phyloP scores from a whole-genome alignment of 2,329 filamentous ascomycete genomes.

The Dothidotthia symphoricarpi region DNA sequence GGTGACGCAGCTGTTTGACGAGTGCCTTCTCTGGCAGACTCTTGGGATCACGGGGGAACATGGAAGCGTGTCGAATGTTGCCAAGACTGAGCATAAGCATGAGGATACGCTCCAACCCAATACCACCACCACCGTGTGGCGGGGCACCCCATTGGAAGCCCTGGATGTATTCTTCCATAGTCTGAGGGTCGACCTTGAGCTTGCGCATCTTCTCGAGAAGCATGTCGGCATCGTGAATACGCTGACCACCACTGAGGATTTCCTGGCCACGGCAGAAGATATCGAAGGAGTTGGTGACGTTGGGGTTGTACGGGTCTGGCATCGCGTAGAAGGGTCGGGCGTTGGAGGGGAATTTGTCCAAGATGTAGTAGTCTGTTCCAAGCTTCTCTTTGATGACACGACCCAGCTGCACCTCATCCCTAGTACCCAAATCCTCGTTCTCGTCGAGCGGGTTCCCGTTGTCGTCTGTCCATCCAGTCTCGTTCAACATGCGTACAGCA shows the following conservation, averaged over 20 bases:
- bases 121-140: conserved; percentile 84
- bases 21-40: conserved; percentile 71
- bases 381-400: conserved; percentile 83
- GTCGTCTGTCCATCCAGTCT: conserved; percentile 73
- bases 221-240: conserved; percentile 77
- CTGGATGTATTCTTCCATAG: conserved; percentile 86
- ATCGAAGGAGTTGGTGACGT: conserved; percentile 87
- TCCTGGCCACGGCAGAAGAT: conserved; percentile 93
- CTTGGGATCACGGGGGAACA: conserved; percentile 87
- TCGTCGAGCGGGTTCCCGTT: conserved; percentile 68
- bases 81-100: conserved; percentile 83
- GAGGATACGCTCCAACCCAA: conserved; percentile 83
- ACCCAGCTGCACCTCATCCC: conserved; percentile 83
- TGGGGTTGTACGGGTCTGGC: conserved; percentile 69
- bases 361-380: conserved; percentile 85
- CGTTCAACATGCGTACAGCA: conserved; percentile 75
- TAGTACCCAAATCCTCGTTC: conserved; percentile 78
- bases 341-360: conserved; percentile 86
- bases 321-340: conserved; percentile 92
- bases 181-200: conserved; percentile 71
- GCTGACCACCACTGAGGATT: conserved; percentile 87
- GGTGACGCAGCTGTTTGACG: conserved; percentile 69
- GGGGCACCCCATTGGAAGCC: conserved; percentile 87
- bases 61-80: conserved; percentile 82
- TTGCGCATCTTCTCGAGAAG: conserved; percentile 75